Evolutionary conservation across 768 basidiomycete genomes (phyloP).

Genomic region (Daedaleopsis nitida): DNA sequence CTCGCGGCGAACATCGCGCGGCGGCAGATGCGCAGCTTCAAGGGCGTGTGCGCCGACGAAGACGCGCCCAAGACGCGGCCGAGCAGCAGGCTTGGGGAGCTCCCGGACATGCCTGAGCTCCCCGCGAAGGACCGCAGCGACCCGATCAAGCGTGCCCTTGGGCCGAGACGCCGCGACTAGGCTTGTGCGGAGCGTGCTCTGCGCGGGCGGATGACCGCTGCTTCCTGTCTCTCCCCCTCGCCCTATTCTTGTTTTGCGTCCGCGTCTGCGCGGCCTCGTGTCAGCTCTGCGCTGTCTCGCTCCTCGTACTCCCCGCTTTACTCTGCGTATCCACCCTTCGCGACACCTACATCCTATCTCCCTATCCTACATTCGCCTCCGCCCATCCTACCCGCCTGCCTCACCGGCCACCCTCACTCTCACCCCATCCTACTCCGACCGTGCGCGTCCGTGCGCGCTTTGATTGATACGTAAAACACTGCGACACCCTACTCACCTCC

Average conservation of each 20-base stretch:
- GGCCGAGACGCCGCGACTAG: slow-evolving; percentile 4
- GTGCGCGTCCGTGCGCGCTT: not conserved
- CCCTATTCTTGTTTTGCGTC: not conserved
- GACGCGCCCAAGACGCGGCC: slow-evolving; percentile 21
- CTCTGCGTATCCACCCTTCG: not conserved
- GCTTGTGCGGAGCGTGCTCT: not conserved
- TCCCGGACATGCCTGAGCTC: not conserved
- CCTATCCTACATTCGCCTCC: not conserved
- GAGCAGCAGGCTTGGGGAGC: slow-evolving; percentile 12
- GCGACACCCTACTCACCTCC: not conserved
- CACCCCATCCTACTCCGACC: not conserved
- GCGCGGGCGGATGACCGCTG: not conserved
- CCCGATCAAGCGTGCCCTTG: slow-evolving; percentile 25
- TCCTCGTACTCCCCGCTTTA: not conserved
- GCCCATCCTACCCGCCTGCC: slow-evolving; percentile 1
- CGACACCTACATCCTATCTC: not conserved
- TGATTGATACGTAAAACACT: not conserved
- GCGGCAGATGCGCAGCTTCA: slow-evolving; percentile 21
- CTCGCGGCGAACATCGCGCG: slow-evolving; percentile 17
- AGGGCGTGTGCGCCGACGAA: slow-evolving; percentile 6
- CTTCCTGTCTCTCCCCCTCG: not conserved
- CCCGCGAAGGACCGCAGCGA: slow-evolving; percentile 28
- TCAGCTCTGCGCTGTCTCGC: not conserved
- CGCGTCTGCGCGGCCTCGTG: not conserved
- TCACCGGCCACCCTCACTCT: too few species aligned